Evolutionary conservation across 2,329 filamentous ascomycete species (phyloP).

Genomic region (Penicillium sp.): DNA sequence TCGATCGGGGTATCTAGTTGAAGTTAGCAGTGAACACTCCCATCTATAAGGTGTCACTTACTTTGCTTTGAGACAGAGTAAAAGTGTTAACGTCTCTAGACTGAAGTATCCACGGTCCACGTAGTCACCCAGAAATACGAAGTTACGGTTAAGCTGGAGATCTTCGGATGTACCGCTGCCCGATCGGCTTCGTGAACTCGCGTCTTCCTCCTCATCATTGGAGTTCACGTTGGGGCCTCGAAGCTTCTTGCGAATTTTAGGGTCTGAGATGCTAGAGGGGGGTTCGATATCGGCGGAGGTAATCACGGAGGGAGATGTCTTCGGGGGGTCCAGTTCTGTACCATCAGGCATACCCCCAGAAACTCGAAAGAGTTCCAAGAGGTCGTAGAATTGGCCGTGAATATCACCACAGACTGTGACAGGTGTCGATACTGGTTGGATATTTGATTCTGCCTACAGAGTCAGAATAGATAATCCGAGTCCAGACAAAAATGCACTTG

Average conservation of each 20-base stretch:
- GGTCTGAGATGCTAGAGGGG: slow-evolving; percentile 81
- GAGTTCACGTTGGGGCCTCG: slow-evolving; percentile 44
- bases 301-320: slow-evolving; percentile 70
- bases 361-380: slow-evolving; percentile 93
- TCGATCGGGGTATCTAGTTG: slow-evolving; percentile 76
- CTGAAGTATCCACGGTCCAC: slow-evolving; percentile 74
- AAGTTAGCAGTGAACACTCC: neutral
- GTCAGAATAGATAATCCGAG: slow-evolving; percentile 11
- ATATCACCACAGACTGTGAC: slow-evolving; percentile 98
- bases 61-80: slow-evolving; percentile 72
- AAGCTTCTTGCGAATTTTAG: slow-evolving; percentile 82
- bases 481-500: slow-evolving; percentile 36
- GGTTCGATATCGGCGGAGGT: slow-evolving; percentile 91
- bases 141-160: slow-evolving; percentile 62
- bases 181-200: slow-evolving; percentile 27
- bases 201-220: slow-evolving; percentile 36
- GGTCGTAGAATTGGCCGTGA: slow-evolving; percentile 97
- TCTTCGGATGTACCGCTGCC: slow-evolving; percentile 30
- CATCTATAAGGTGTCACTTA: slow-evolving; percentile 32
- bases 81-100: slow-evolving; percentile 68
- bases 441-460: slow-evolving; percentile 76
- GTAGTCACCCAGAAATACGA: slow-evolving; percentile 71
- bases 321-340: slow-evolving; percentile 64
- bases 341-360: slow-evolving; percentile 95
- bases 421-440: slow-evolving; percentile 93